Percentiles rank a stretch among this genome's conserved stretches.
Evolutionary conservation across 176 grass and related monocot species (phyloP).

Genomic region (Poa pratensis): DNA sequence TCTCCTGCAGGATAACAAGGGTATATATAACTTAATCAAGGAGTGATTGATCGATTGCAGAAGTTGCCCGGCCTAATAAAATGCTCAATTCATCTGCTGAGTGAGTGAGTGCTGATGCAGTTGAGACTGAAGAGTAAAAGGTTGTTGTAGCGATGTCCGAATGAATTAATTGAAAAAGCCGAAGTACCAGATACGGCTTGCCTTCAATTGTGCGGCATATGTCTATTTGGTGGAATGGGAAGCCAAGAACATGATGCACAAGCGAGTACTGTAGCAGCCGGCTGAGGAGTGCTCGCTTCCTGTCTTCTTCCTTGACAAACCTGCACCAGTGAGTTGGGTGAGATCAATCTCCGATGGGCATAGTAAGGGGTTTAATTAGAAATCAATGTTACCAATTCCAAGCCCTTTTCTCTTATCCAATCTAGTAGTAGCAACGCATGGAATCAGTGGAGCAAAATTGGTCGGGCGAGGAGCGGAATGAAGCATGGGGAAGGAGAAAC

Average conservation of each 20-base stretch:
- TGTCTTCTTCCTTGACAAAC: slow-evolving; percentile 68
- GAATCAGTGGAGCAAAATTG: not conserved
- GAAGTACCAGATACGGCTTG: slow-evolving; percentile 73
- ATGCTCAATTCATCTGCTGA: not conserved
- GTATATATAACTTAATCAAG: not conserved
- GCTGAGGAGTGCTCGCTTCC: slow-evolving; percentile 77
- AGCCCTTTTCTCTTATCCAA: not conserved
- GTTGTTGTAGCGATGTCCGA: not conserved
- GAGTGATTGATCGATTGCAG: not conserved
- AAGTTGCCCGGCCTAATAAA: not conserved
- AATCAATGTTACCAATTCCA: not conserved
- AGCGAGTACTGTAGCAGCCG: slow-evolving; percentile 72
- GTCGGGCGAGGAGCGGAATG: not conserved
- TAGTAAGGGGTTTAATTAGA: not conserved
- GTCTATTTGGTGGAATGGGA: slow-evolving; percentile 58
- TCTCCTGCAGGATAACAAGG: slow-evolving; percentile 39
- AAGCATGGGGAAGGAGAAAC: not conserved
- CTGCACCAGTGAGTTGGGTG: slow-evolving; percentile 40
- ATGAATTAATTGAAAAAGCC: not conserved
- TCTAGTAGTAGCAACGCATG: not conserved
- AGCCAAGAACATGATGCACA: slow-evolving; percentile 53
- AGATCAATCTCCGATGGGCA: not conserved
- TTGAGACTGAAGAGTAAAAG: not conserved
- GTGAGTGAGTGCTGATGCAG: not conserved
- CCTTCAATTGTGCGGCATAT: slow-evolving; percentile 61